These are phyloP conservation scores for Prillingera fragicola DNA, from an alignment of 1,284 basidiomycete species.

Conservation along the genomic window DNA sequence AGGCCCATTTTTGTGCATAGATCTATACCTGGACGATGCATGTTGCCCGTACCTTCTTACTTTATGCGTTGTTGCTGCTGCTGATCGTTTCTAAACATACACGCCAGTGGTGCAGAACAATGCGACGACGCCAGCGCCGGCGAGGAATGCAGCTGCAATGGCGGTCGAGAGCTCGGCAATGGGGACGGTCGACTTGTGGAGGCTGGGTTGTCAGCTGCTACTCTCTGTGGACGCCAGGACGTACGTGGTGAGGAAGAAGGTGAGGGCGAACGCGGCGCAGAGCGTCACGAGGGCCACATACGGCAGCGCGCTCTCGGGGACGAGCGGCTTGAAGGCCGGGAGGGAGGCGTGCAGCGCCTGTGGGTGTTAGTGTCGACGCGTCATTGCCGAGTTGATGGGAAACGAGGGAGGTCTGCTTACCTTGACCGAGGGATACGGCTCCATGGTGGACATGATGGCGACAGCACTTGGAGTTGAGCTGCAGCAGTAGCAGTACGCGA, in stretches of 20 bases:
- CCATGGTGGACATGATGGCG: too few relatives aligned
- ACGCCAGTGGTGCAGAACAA: conserved; percentile 81
- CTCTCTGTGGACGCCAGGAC: conserved; percentile 19
- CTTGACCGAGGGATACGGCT: conserved; percentile 13
- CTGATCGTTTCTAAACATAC: conserved; percentile 62
- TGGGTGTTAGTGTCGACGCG: not conserved
- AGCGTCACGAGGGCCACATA: conserved; percentile 68
- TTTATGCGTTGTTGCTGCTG: too few relatives aligned
- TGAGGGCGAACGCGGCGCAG: conserved; percentile 65
- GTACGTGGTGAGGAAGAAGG: conserved; percentile 86
- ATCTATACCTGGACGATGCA: too few relatives aligned
- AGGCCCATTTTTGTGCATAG: too few relatives aligned
- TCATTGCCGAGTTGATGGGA: not conserved
- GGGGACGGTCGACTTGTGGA: conserved; percentile 49
- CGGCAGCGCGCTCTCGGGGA: conserved; percentile 63
- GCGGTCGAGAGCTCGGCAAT: conserved; percentile 64
- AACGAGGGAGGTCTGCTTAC: conserved; percentile 12
- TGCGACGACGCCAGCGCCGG: conserved; percentile 77
- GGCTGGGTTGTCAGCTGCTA: conserved; percentile 14
- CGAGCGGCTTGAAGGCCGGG: conserved; percentile 61
- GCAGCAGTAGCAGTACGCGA: too few relatives aligned
- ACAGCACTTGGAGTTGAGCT: too few relatives aligned
- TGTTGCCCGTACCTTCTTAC: too few relatives aligned
- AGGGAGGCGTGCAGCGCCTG: conserved; percentile 56
- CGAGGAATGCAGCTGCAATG: conserved; percentile 65